Percentiles rank a stretch among this genome's conserved stretches.
Evolutionary conservation across 1,284 basidiomycete species (phyloP).

Genomic region (Hymenochaete sp.): DNA sequence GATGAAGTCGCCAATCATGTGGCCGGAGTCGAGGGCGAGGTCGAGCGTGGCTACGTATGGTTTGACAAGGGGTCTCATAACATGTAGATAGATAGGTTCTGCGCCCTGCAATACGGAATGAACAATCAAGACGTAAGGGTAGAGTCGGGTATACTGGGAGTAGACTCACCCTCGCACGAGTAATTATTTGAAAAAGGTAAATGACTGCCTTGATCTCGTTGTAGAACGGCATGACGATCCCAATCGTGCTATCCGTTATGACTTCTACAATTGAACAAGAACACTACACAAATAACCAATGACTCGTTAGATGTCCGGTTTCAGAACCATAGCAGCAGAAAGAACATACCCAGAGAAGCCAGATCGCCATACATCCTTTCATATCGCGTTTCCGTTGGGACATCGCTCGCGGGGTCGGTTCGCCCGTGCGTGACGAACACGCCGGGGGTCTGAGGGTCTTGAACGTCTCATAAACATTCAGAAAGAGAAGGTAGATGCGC

Average conservation of each 20-base stretch:
- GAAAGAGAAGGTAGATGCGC: constrained; percentile 58
- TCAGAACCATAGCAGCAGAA: not conserved
- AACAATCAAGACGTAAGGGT: constrained; percentile 7
- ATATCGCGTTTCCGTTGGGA: constrained; percentile 70
- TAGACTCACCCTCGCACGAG: constrained; percentile 57
- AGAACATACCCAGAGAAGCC: constrained; percentile 67
- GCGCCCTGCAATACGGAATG: constrained; percentile 45
- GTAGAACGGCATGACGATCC: constrained; percentile 70
- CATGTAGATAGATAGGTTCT: constrained; percentile 67
- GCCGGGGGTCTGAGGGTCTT: constrained; percentile 66
- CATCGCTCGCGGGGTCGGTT: constrained; percentile 54
- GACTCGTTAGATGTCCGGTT: constrained; percentile 10
- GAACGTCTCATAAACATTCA: constrained; percentile 75
- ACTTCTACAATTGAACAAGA: constrained; percentile 58
- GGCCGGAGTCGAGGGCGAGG: constrained; percentile 44
- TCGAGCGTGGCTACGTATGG: constrained; percentile 60
- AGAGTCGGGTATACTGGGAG: constrained; percentile 2
- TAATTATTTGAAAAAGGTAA: constrained; percentile 62
- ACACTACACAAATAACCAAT: constrained; percentile 34
- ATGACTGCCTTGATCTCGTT: constrained; percentile 65
- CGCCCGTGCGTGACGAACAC: constrained; percentile 49
- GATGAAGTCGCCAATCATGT: constrained; percentile 57
- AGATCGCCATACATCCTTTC: constrained; percentile 73
- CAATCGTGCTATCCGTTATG: constrained; percentile 49
- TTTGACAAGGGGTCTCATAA: constrained; percentile 62